Percentiles rank a stretch among this genome's conserved stretches.
phyloP scores from a whole-genome alignment of 129 eudicot genomes.

The Helianthus tuberosus region DNA sequence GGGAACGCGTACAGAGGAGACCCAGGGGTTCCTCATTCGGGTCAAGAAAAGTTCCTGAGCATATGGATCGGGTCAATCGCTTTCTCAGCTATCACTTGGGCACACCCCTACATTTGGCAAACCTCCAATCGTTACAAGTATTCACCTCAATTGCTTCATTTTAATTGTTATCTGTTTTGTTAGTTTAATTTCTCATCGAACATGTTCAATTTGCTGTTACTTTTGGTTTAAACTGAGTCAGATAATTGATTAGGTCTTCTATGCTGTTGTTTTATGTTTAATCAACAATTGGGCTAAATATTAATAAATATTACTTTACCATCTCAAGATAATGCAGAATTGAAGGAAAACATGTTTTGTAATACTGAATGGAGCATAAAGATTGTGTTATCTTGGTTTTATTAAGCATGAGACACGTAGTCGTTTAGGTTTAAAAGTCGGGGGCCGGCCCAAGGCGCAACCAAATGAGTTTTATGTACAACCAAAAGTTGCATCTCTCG shows the following conservation, averaged over 20 bases:
- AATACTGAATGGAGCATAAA: neutral
- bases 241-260: neutral
- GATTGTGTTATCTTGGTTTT: neutral
- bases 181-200: neutral
- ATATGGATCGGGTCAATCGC: constrained; percentile 68
- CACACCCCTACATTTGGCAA: constrained; percentile 71
- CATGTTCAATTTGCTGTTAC: neutral
- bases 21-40: constrained; percentile 92
- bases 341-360: neutral
- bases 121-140: constrained; percentile 73
- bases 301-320: neutral
- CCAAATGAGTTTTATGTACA: too few species aligned
- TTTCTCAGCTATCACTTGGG: constrained; percentile 59
- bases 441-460: too few species aligned
- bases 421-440: too few species aligned
- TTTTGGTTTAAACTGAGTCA: constrained; percentile 5
- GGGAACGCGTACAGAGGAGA: constrained; percentile 93
- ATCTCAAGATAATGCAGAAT: neutral
- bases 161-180: neutral
- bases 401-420: too few species aligned
- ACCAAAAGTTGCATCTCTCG: too few species aligned
- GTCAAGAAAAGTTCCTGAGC: constrained; percentile 49
- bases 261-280: constrained; percentile 4
- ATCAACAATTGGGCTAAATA: neutral
- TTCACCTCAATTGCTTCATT: neutral